Base-by-base conservation (phyloP, 31 red algal species). In the Endocladia muricata region DNA sequence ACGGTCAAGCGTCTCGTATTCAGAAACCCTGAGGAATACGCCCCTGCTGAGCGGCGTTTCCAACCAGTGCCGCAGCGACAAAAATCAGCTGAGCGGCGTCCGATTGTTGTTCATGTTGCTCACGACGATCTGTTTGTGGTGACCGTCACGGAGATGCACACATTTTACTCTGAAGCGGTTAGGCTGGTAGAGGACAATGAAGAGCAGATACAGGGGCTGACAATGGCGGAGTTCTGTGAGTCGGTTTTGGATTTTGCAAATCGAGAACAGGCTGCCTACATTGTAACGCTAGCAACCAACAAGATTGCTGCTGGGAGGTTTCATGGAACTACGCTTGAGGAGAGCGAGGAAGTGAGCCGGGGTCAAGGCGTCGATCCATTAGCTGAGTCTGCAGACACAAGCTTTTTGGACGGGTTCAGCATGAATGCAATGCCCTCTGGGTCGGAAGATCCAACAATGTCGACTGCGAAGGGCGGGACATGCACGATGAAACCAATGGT, bases 1-100 rank as follows among this genome's bases (percentile, higher is more conserved):
- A 32, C 73, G 2, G 72, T 87, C 49, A 52, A 58, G 32, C 72
- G 83, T 2, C 64, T 87, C 4, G 83, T 87, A 29, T 87, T 87
- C 44, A 42, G 74, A 22, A 73, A 61, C 41, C 83, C 83, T 40
- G 3, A 38, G 1, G 41, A 87, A 5, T 78, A 77, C 64, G 83
- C 73, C 0, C 73, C 73, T 28, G 63, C 47, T 3, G 73, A 72
- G 1, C 17, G 22, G 36, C 51, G 52, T 19, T 87, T 87, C 63
- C 55, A 73, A 9, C 37, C 73, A 6, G 41, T 54, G 43, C 72
- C 74, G 1, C 34, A 48, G 49, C 54, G 4, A 15, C 23, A 19
- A 48, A 25, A 15, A 26, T 36, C 42, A 42, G 22, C 40, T 3
- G 41, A 29, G 35, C 25, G 31, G 11, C 68, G 60, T 4, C 68